phyloP scores from a whole-genome alignment of 352 stramenopile genomes.

The Globisporangium iwayamae region DNA sequence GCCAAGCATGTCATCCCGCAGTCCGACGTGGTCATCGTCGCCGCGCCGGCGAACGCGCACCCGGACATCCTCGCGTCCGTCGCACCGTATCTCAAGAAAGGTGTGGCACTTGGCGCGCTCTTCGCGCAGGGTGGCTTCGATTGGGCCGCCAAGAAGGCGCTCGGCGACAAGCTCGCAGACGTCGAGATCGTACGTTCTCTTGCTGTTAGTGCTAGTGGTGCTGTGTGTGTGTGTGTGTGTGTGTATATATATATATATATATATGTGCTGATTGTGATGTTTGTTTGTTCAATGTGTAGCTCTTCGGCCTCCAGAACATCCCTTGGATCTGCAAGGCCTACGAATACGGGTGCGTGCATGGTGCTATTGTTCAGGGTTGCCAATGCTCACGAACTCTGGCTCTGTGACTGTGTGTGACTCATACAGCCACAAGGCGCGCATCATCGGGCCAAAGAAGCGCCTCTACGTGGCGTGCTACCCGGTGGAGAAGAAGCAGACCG shows the following conservation, averaged over 20 bases:
- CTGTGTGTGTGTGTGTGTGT: constrained; percentile 21
- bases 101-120: constrained; percentile 79
- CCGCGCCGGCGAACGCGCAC: constrained; percentile 87
- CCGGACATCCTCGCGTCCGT: constrained; percentile 77
- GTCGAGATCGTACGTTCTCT: constrained; percentile 48
- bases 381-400: not conserved
- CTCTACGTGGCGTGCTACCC: constrained; percentile 90
- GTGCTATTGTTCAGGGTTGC: not conserved
- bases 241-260: no score
- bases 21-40: constrained; percentile 88
- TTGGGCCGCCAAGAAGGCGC: constrained; percentile 88
- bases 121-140: constrained; percentile 93
- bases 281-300: constrained; percentile 29
- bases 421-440: constrained; percentile 79
- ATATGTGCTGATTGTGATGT: constrained; percentile 10
- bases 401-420: not conserved
- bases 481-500: constrained; percentile 77
- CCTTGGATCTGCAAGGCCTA: constrained; percentile 92
- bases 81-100: constrained; percentile 83
- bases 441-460: constrained; percentile 89
- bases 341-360: constrained; percentile 62
- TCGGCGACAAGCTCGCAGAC: constrained; percentile 58
- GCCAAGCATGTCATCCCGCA: constrained; percentile 82
- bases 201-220: not conserved
- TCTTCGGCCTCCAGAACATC: constrained; percentile 93